Evolutionary conservation across 768 basidiomycete species (phyloP), one percentile per base, ranked within the genome.

Genomic region (Tephrocybe sp.): DNA sequence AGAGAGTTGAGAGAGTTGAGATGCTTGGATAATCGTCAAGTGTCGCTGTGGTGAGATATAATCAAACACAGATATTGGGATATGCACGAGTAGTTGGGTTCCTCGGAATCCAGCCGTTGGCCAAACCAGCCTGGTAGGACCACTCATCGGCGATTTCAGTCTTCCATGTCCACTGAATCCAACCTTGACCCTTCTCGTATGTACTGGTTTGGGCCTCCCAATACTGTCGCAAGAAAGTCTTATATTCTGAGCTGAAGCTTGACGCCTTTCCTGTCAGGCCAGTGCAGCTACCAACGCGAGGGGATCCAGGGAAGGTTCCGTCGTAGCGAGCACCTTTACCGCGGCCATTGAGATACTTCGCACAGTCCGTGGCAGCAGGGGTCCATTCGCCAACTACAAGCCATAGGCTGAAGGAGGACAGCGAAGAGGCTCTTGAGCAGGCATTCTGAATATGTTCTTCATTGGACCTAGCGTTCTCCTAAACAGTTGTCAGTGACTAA

Each of bases 301-400:
- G 69, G 3, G 88, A 85, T 9, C 88, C 91, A 4, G 77, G 64
- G 54, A 67, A 80, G 5, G 80, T 69, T 23, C 88, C 88, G 50
- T 84, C 83, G 54, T 77, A 85, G 34, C 86, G 71, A 4, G 85
- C 74, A 3, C 87, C 85, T 33, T 73, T 56, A 2, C 88, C 90
- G 37, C 90, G 82, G 3, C 93, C 93, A 56, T 94, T 94, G 40
- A 97, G 72, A 64, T 88, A 89, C 59, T 78, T 84, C 12, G 85
- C 84, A 55, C 89, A 90, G 59, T 91, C 91, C 6, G 80, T 91
- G 44, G 76, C 68, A 2, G 86, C 87, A 2, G 88, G 78, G 1
- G 87, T 83, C 84, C 89, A 97, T 69, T 97, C 93, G 34, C 93
- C 92, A 21, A 93, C 90, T 37, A 93, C 73, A 13, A 81, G 75